Percentiles rank a stretch among this genome's conserved stretches.
Evolutionary conservation across 1,284 basidiomycete genomes (phyloP).

Genomic region (Leucoagaricus sp.): DNA sequence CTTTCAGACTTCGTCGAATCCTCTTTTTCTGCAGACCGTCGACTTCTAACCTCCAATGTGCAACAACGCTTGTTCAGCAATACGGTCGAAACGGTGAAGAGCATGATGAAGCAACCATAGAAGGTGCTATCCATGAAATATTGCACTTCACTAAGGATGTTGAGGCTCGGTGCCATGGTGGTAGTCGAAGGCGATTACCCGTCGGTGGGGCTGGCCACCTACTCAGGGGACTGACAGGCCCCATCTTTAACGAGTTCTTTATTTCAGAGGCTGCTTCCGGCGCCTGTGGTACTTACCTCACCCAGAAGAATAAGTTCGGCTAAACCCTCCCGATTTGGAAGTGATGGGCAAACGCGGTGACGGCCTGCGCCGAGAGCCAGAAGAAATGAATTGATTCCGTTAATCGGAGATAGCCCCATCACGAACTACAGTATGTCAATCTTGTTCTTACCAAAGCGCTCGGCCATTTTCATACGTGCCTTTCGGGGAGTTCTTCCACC

Average conservation of each 20-base stretch:
- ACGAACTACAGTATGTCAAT: background rate
- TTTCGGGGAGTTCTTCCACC: too few species aligned
- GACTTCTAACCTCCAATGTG: background rate
- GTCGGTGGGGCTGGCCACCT: background rate
- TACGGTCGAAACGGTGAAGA: slow-evolving; percentile 1
- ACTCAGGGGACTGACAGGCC: too few species aligned
- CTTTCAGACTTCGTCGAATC: background rate
- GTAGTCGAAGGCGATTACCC: background rate
- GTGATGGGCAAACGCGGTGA: too few species aligned
- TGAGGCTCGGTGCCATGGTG: background rate
- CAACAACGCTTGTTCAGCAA: background rate
- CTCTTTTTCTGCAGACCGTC: background rate
- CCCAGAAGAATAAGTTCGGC: too few species aligned
- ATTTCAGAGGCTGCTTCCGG: background rate
- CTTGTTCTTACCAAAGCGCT: background rate
- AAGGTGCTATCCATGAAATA: slow-evolving; percentile 6
- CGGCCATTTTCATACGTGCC: background rate
- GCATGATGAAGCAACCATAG: slow-evolving; percentile 9
- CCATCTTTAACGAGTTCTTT: background rate
- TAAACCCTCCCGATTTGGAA: too few species aligned
- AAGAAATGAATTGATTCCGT: background rate
- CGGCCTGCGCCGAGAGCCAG: background rate
- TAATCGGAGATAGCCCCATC: background rate
- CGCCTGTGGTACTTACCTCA: background rate
- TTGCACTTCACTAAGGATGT: background rate